Evolutionary conservation across 2,329 filamentous ascomycete species (phyloP).

Genomic region (Tolypocladium ophioglossoides): DNA sequence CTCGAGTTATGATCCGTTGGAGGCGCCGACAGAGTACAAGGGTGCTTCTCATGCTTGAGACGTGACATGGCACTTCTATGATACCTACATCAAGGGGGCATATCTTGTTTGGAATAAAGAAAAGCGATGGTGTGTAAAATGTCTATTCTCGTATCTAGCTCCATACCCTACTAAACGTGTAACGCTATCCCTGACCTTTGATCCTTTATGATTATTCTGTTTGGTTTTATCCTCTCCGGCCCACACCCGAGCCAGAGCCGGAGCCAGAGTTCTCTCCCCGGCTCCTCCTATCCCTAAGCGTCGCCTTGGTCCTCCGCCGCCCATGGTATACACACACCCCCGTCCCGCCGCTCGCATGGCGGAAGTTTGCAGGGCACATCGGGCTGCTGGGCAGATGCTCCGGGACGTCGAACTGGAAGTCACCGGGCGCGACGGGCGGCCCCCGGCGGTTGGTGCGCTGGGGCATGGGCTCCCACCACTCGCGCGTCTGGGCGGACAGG

Average conservation of each 20-base stretch:
- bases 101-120: background rate
- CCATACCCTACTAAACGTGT: background rate
- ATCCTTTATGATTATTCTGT: background rate
- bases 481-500: slow-evolving; percentile 13
- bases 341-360: slow-evolving; percentile 31
- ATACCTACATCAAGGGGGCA: background rate
- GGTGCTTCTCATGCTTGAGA: slow-evolving; percentile 1
- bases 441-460: slow-evolving; percentile 10
- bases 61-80: background rate
- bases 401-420: slow-evolving; percentile 38
- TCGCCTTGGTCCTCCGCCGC: slow-evolving; percentile 15
- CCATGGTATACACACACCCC: slow-evolving; percentile 42
- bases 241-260: background rate
- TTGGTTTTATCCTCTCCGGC: background rate
- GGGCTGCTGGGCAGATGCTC: slow-evolving; percentile 41
- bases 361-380: slow-evolving; percentile 38
- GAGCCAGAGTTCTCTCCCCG: background rate
- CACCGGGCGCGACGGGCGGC: background rate
- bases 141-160: background rate
- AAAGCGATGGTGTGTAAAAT: background rate
- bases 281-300: slow-evolving; percentile 16
- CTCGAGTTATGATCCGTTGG: slow-evolving; percentile 1
- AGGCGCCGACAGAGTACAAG: background rate
- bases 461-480: slow-evolving; percentile 26
- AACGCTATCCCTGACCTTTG: background rate